Evolutionary conservation across 148 eudicot genomes (phyloP).

Genomic region (Nepenthes gracilis): DNA sequence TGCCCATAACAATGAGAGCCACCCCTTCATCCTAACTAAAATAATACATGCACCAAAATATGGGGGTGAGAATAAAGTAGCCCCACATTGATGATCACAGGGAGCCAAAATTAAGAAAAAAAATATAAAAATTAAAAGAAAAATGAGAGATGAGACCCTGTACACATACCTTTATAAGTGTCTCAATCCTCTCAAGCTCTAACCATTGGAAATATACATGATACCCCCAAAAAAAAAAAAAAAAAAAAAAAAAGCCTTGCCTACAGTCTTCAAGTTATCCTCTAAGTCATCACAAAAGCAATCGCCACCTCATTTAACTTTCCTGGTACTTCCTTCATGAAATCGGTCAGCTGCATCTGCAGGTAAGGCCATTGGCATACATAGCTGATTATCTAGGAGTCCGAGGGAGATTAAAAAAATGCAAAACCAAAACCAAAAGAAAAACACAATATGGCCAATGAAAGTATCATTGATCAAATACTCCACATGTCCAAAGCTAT

Average conservation of each 20-base stretch:
- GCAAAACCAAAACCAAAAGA: not conserved
- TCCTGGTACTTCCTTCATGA: constrained; percentile 1
- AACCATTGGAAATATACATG: constrained; percentile 1
- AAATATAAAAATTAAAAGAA: not conserved
- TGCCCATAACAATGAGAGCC: not conserved
- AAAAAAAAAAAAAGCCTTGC: too few species aligned
- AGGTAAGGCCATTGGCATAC: not conserved
- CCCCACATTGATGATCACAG: not conserved
- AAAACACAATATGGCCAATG: not conserved
- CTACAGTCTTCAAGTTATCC: not conserved
- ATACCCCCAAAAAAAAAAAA: not conserved
- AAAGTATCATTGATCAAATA: not conserved
- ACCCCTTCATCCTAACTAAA: not conserved
- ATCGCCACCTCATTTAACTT: not conserved
- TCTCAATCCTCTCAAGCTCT: constrained; percentile 1
- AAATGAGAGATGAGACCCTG: not conserved
- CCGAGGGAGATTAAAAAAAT: not conserved
- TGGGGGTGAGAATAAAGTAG: not conserved
- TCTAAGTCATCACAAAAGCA: not conserved
- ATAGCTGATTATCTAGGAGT: not conserved
- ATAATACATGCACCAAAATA: not conserved
- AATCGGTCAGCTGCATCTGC: constrained; percentile 3
- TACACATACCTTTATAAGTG: not conserved
- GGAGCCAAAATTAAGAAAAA: constrained; percentile 3
- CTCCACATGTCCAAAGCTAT: too few species aligned